Conservation (phyloP, 768 basidiomycete genomes). For the Hygrophoropsis aurantiaca region DNA sequence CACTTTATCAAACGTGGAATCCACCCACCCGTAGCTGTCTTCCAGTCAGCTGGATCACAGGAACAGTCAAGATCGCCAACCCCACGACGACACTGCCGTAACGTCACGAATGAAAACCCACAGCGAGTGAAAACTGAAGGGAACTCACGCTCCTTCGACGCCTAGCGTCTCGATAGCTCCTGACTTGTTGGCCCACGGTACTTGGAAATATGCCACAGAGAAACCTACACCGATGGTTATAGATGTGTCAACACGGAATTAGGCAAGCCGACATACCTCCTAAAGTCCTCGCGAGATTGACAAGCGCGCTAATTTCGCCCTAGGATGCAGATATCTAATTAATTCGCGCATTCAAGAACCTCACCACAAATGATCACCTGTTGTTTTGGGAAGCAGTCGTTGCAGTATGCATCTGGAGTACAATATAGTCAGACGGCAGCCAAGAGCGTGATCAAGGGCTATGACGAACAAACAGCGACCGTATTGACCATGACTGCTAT, state of each 20-base stretch:
- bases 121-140: not conserved
- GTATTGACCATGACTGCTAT: constrained; percentile 59
- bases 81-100: constrained; percentile 45
- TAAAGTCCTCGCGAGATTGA: constrained; percentile 57
- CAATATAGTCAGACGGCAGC: constrained; percentile 14
- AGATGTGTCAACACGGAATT: too few species aligned
- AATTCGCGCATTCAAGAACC: not conserved
- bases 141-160: constrained; percentile 56
- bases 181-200: constrained; percentile 59
- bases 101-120: not conserved
- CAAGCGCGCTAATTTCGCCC: constrained; percentile 63
- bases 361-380: constrained; percentile 24
- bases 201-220: constrained; percentile 65
- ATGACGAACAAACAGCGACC: constrained; percentile 54
- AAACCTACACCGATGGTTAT: constrained; percentile 40
- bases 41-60: constrained; percentile 51
- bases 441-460: not conserved
- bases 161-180: constrained; percentile 66
- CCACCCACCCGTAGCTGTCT: constrained; percentile 44
- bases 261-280: constrained; percentile 49
- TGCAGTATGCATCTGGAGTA: constrained; percentile 44
- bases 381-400: constrained; percentile 48
- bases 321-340: constrained; percentile 13
- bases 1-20: not conserved
- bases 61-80: constrained; percentile 51